Evolutionary conservation across 306 rosid genomes (phyloP).

Genomic region (Gastrolobium villosum): DNA sequence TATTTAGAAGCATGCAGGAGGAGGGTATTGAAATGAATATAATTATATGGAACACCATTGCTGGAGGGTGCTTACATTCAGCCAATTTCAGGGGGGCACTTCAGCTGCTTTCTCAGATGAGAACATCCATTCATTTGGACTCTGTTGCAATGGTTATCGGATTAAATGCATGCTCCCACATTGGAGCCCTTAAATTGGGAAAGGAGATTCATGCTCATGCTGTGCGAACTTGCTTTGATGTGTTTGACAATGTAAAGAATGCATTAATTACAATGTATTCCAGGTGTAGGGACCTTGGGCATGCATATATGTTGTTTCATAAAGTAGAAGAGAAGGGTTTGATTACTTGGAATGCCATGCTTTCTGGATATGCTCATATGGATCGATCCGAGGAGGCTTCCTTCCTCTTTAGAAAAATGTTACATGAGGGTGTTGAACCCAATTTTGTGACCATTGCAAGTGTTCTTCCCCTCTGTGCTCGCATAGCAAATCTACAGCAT

Average conservation of each 20-base stretch:
- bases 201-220: conserved; percentile 86
- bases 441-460: conserved; percentile 83
- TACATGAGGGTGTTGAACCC: conserved; percentile 69
- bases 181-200: conserved; percentile 76
- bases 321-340: conserved; percentile 60
- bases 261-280: conserved; percentile 93
- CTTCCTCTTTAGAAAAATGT: conserved; percentile 78
- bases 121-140: conserved; percentile 65
- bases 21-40: conserved; percentile 63
- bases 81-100: conserved; percentile 63
- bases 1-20: conserved; percentile 64
- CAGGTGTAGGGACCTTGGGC: conserved; percentile 75
- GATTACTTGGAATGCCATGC: conserved; percentile 87
- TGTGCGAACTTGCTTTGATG: conserved; percentile 57
- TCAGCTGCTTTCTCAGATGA: conserved; percentile 78
- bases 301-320: conserved; percentile 69
- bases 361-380: conserved; percentile 76
- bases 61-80: conserved; percentile 74
- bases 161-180: conserved; percentile 80
- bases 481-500: conserved; percentile 84
- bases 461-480: conserved; percentile 91
- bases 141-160: conserved; percentile 72
- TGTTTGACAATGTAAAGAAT: conserved; percentile 64
- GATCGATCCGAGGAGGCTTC: conserved; percentile 80
- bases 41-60: conserved; percentile 81